A percentile compares a stretch with the other conserved stretches of the same genome.
Evolutionary conservation across 1,284 basidiomycete genomes (phyloP).

Genomic region (Ganoderma sp.): DNA sequence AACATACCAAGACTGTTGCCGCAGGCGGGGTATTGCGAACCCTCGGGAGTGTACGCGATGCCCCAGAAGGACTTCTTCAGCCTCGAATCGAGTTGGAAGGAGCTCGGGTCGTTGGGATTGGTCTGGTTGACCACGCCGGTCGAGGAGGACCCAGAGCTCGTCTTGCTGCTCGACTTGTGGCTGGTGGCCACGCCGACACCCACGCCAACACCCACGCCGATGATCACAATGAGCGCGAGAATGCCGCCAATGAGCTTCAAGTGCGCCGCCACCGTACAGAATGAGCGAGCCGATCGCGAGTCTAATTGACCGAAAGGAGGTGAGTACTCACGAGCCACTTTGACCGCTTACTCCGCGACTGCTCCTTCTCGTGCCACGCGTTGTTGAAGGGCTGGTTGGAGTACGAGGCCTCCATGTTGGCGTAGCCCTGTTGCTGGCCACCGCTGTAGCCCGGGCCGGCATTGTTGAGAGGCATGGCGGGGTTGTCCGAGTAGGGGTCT

Average conservation of each 20-base stretch:
- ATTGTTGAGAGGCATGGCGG: constrained; percentile 31
- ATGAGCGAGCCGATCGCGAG: neutral
- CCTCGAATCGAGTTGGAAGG: constrained; percentile 64
- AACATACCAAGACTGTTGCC: constrained; percentile 53
- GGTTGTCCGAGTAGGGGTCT: constrained; percentile 20
- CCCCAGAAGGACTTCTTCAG: constrained; percentile 73
- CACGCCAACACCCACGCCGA: constrained; percentile 56
- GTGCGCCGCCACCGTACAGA: neutral
- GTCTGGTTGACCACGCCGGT: constrained; percentile 53
- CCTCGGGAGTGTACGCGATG: constrained; percentile 75
- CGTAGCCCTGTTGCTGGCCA: constrained; percentile 33
- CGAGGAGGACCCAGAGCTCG: constrained; percentile 31
- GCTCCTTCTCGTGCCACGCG: constrained; percentile 48
- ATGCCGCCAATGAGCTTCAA: constrained; percentile 56
- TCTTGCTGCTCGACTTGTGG: constrained; percentile 36
- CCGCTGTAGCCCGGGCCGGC: neutral
- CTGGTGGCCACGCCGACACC: constrained; percentile 60
- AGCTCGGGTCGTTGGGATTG: constrained; percentile 64
- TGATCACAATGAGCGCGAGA: constrained; percentile 49
- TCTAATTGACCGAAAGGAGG: neutral
- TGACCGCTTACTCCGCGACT: constrained; percentile 38
- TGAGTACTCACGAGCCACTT: constrained; percentile 46
- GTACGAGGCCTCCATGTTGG: constrained; percentile 40
- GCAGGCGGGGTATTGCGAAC: constrained; percentile 57
- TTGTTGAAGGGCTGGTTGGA: constrained; percentile 36